A percentile compares a stretch with the other conserved stretches of the same genome.
Evolutionary conservation across 2,329 filamentous ascomycete genomes (phyloP).

Genomic region (Cytospora piceae): DNA sequence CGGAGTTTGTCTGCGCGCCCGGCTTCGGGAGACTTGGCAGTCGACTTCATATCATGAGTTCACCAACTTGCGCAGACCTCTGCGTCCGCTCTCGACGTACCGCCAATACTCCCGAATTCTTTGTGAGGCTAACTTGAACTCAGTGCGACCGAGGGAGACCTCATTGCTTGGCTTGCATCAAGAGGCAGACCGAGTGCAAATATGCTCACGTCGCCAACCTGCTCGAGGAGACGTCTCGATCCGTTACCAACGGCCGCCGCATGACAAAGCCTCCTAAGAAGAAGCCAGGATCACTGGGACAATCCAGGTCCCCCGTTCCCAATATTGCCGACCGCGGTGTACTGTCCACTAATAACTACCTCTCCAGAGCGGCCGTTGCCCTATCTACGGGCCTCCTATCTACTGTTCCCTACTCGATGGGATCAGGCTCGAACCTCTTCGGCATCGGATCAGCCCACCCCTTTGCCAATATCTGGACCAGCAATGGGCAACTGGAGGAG

Average conservation of each 20-base stretch:
- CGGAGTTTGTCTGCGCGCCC: neutral
- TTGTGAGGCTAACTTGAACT: conserved; percentile 12
- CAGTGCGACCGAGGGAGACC: conserved; percentile 78
- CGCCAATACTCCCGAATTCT: no score
- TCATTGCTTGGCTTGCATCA: conserved; percentile 70
- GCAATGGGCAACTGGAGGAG: conserved; percentile 73
- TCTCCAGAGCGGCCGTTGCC: conserved; percentile 56
- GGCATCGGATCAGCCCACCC: conserved; percentile 80
- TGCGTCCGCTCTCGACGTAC: neutral
- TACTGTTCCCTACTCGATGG: conserved; percentile 71
- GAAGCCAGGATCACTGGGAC: conserved; percentile 42
- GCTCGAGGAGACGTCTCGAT: conserved; percentile 68
- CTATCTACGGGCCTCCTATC: conserved; percentile 67
- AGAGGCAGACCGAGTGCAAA: conserved; percentile 74
- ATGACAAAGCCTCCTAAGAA: conserved; percentile 64
- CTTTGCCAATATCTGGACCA: conserved; percentile 86
- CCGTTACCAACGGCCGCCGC: conserved; percentile 55
- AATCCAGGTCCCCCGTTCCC: conserved; percentile 49
- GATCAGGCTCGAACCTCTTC: conserved; percentile 76
- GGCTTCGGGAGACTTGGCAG: neutral
- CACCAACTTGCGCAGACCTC: neutral
- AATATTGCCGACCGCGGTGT: conserved; percentile 61
- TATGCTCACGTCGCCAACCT: conserved; percentile 79
- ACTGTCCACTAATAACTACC: conserved; percentile 46
- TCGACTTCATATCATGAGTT: neutral